Base-by-base conservation (phyloP, 768 basidiomycete species). In the Trametes cubensis region DNA sequence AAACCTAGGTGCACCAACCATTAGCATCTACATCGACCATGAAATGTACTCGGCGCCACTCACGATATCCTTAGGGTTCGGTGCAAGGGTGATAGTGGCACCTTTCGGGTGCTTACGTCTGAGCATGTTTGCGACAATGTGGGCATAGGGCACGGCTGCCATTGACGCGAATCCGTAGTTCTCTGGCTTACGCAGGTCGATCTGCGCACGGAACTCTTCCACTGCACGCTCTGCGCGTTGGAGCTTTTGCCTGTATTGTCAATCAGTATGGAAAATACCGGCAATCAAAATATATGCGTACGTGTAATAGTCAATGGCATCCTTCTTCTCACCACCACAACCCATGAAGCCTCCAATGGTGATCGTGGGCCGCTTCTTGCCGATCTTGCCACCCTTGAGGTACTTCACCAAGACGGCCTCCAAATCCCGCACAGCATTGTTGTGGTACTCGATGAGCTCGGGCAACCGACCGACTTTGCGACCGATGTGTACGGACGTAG, bases 251-350 rank as follows among this genome's bases (percentile, higher is more conserved):
- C 79, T 81, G 58, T 3, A 15, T 11, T 23, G 34, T 7, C 52
- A 40, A 58, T 23, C 11, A 47, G 55, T 44, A 69, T 53, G n/a
- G 15, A 61, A 25, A 18, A 10, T 14, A 44, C 41, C 38, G 21
- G 58, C 57, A 68, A 62, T 26, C 6, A 50, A 14, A 28, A 10
- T 17, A 39, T 26, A 20, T 40, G 81, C 91, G 67, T 70, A 94
- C 91, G 89, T 92, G 74, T 95, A 94, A 73, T 86, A 92, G 52
- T 98, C 92, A 67, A 98, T 98, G 2, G 95, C 94, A 74, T 98
- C 96, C 76, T 81, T 87, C 76, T 85, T 94, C 55, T 79, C 75
- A 0, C 95, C 95, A 11, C 96, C 95, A 62, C 88, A 83, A 0
- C 95, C 92, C 68, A 92, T 76, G 60, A 83, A 86, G 2, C 88